Evolutionary conservation across 2,329 filamentous ascomycete species (phyloP).

Genomic region (Colletotrichum gigasporum): DNA sequence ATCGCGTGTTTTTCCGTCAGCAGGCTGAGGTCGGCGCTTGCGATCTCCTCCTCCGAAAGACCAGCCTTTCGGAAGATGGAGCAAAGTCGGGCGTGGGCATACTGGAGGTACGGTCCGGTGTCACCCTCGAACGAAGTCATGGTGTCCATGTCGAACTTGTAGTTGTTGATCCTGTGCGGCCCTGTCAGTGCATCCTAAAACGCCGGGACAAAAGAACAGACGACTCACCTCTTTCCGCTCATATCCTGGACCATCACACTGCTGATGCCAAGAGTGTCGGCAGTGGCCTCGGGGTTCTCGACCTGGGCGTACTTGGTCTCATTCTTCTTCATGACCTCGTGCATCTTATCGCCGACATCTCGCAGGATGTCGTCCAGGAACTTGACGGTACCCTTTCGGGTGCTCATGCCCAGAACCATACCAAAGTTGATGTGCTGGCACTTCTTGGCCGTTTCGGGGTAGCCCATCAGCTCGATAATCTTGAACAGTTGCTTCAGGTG

Average conservation of each 20-base stretch:
- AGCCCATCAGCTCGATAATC: slow-evolving; percentile 77
- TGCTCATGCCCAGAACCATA: slow-evolving; percentile 76
- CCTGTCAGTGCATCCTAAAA: slow-evolving; percentile 31
- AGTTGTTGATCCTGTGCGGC: slow-evolving; percentile 66
- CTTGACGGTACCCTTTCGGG: slow-evolving; percentile 77
- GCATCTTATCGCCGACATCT: slow-evolving; percentile 93
- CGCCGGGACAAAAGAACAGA: slow-evolving; percentile 24
- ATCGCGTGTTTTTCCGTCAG: slow-evolving; percentile 77
- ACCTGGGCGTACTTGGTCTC: slow-evolving; percentile 90
- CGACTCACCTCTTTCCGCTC: slow-evolving; percentile 83
- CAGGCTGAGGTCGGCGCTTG: slow-evolving; percentile 71
- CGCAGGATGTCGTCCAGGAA: slow-evolving; percentile 78
- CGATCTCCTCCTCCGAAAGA: slow-evolving; percentile 66
- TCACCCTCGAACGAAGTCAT: slow-evolving; percentile 72
- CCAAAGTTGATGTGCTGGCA: slow-evolving; percentile 82
- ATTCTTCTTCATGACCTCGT: slow-evolving; percentile 95
- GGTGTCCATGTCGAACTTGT: slow-evolving; percentile 72
- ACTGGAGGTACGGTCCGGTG: slow-evolving; percentile 86
- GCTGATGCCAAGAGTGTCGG: slow-evolving; percentile 91
- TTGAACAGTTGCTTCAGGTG: slow-evolving; percentile 81
- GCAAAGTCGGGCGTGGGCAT: slow-evolving; percentile 78
- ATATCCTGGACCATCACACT: slow-evolving; percentile 99
- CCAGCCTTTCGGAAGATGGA: slow-evolving; percentile 68
- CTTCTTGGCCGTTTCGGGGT: slow-evolving; percentile 73
- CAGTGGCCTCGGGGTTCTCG: slow-evolving; percentile 80